Conservation (phyloP, 2,329 filamentous ascomycete genomes). For the Epichloe typhina region DNA sequence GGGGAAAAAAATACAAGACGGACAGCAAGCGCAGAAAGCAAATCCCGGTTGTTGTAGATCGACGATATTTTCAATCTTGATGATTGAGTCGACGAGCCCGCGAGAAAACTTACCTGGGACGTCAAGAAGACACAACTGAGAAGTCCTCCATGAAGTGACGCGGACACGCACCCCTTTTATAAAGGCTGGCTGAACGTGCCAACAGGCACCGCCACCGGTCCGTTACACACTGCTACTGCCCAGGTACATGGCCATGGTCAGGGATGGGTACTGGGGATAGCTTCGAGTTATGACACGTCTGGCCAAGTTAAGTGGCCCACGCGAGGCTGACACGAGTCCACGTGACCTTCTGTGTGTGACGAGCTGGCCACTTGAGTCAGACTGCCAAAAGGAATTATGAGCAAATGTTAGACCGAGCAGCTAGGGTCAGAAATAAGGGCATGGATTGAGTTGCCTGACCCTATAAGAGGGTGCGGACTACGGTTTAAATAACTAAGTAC, state of each 20-base stretch:
- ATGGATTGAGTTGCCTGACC: too few species aligned
- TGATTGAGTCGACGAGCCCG: background rate
- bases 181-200: background rate
- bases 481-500: too few species aligned
- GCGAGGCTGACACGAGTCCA: background rate
- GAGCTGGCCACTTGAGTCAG: background rate
- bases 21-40: background rate
- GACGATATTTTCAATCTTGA: background rate
- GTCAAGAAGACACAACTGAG: background rate
- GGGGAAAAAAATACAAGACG: background rate
- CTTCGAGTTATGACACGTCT: constrained; percentile 8
- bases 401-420: too few species aligned
- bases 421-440: too few species aligned
- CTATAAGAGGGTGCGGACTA: too few species aligned
- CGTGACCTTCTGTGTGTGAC: background rate
- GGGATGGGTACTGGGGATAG: constrained; percentile 2
- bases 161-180: constrained; percentile 1
- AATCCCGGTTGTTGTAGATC: background rate
- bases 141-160: background rate
- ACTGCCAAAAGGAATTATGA: background rate
- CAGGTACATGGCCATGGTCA: background rate
- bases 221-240: background rate
- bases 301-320: background rate
- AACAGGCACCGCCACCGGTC: background rate
- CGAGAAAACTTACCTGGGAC: constrained; percentile 1